Base-by-base conservation (phyloP, 345 rosid species). In the Camelina neglecta region DNA sequence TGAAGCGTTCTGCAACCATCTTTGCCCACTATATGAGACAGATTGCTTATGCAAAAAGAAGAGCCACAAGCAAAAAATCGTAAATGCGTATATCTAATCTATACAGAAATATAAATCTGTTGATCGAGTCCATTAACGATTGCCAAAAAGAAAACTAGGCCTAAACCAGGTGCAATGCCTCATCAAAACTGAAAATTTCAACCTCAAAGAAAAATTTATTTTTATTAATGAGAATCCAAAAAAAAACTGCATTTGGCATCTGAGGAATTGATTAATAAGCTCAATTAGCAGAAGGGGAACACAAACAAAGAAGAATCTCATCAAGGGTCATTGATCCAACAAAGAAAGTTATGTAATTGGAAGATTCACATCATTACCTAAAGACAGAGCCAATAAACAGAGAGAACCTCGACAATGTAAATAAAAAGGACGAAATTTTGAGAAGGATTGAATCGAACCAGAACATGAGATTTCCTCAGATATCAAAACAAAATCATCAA, bases 1-100 rank as follows among this genome's bases (percentile, higher is more conserved):
- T 87, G 80, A 84, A 92, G 26, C 82, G n/a, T 61, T 86, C 84
- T 15, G 90, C 96, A 11, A 90, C 98, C 98, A 94, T 94, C 85
- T 84, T 80, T 60, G 62, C 68, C 53, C 53, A 53, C 79, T 74
- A 69, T 39, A 26, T 59, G 24, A 47, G 71, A 67, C 15, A 70
- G 54, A 83, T 78, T 41, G 44, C 60, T 76, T 31, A 41, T 60
- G 55, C 60, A 67, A 51, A 23, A 58, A 50, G 38, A 67, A 50
- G 47, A 67, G n/a, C 23, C 36, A 1, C 42, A 26, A 49, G 11
- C 54, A n/a, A 21, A 75, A 50, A 39, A 35, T 11, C 71, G 33
- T 45, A 61, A n/a, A 51, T n/a, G 57, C 33, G 9, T 63, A 51
- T 39, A 63, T 0, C 29, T 26, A 26, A 59, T 41, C 15, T 24